phyloP scores from a whole-genome alignment of 345 rosid species.

The Pseudoturritis turrita region DNA sequence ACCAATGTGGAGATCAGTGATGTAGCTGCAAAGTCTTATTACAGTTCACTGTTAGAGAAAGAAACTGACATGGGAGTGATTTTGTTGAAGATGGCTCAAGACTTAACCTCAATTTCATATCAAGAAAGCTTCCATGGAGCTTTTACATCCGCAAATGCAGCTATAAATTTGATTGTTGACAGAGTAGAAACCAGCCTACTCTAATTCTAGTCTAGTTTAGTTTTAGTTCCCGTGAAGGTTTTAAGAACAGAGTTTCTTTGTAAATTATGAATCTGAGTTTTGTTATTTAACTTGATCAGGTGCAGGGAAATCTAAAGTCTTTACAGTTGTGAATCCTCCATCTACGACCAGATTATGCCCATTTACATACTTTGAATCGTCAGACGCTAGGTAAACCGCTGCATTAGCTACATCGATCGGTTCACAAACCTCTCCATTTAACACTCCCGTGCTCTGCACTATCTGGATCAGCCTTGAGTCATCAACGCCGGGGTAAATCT shows the following conservation, averaged over 20 bases:
- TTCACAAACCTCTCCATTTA: conserved; percentile 60
- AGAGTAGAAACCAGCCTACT: conserved; percentile 36
- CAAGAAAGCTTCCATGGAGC: conserved; percentile 94
- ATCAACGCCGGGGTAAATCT: conserved; percentile 37
- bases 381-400: conserved; percentile 72
- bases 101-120: conserved; percentile 67
- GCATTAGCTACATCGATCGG: conserved; percentile 78
- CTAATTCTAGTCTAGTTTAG: not conserved
- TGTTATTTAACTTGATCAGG: conserved; percentile 37
- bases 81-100: conserved; percentile 67
- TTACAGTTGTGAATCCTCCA: conserved; percentile 80
- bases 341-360: conserved; percentile 90
- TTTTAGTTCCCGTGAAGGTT: not conserved
- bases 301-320: conserved; percentile 45
- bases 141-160: conserved; percentile 81
- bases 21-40: conserved; percentile 59
- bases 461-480: conserved; percentile 33
- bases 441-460: conserved; percentile 39
- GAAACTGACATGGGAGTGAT: conserved; percentile 69
- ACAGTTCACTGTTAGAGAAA: conserved; percentile 50
- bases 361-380: conserved; percentile 75
- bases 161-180: conserved; percentile 55
- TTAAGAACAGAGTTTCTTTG: conserved; percentile 17
- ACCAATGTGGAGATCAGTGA: conserved; percentile 77
- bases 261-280: conserved; percentile 13